These are phyloP conservation scores for Aspergillus quadrilineatus DNA, from an alignment of 2,329 filamentous ascomycete species.

Conservation along the genomic window DNA sequence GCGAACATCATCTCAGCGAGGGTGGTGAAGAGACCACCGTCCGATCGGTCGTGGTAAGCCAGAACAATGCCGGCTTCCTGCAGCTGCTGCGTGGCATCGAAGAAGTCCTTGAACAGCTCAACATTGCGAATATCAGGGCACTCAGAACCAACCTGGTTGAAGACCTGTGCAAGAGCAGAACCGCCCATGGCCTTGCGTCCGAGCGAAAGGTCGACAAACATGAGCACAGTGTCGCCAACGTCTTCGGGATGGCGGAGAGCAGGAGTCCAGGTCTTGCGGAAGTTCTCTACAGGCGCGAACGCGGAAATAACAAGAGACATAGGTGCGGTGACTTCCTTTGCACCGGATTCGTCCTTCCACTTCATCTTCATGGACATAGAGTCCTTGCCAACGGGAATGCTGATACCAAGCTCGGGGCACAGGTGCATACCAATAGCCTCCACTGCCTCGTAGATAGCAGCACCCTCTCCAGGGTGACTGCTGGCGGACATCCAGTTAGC, in stretches of 20 bases:
- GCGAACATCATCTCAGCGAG: constrained; percentile 98
- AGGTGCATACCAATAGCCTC: constrained; percentile 90
- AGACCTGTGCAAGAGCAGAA: constrained; percentile 85
- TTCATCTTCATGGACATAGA: constrained; percentile 99
- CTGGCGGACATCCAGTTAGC: constrained; percentile 99
- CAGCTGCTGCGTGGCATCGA: constrained; percentile 74
- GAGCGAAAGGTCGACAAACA: constrained; percentile 86
- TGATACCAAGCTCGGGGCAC: constrained; percentile 84
- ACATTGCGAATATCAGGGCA: constrained; percentile 82
- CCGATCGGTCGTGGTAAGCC: constrained; percentile 91
- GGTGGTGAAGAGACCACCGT: constrained; percentile 88
- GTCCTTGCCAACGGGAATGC: constrained; percentile 95
- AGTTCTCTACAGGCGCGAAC: constrained; percentile 79
- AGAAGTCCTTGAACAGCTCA: constrained; percentile 82
- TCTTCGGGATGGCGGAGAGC: constrained; percentile 79
- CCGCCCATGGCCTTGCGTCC: constrained; percentile 82
- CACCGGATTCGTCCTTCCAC: constrained; percentile 72
- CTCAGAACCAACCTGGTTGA: constrained; percentile 80
- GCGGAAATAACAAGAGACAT: constrained; percentile 89
- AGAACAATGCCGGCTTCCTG: constrained; percentile 72
- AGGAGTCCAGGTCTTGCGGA: constrained; percentile 89
- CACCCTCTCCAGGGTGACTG: constrained; percentile 86
- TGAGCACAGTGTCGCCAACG: constrained; percentile 80
- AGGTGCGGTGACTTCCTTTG: constrained; percentile 86
- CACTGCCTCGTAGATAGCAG: constrained; percentile 88